These are phyloP conservation scores for Penicillium psychrosexuale DNA, from an alignment of 2,329 filamentous ascomycete species.

Conservation along the genomic window DNA sequence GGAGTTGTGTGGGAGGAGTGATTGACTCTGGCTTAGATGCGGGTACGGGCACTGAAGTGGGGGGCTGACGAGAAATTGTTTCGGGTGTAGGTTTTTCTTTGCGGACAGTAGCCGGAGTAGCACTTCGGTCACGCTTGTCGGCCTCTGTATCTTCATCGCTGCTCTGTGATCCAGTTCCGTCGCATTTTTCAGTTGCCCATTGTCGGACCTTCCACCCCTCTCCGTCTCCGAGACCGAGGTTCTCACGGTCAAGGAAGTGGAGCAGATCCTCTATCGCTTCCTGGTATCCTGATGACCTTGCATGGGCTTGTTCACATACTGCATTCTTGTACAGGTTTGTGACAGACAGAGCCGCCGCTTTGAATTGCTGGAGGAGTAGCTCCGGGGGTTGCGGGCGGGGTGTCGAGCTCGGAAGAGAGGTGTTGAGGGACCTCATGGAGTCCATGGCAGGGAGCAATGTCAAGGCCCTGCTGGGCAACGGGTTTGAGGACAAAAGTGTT, in stretches of 20 bases:
- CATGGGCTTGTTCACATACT: constrained; percentile 69
- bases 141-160: constrained; percentile 46
- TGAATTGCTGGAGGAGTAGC: constrained; percentile 80
- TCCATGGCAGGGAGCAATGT: constrained; percentile 48
- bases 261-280: constrained; percentile 89
- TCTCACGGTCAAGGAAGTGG: constrained; percentile 77
- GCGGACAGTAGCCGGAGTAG: constrained; percentile 34
- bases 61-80: constrained; percentile 23
- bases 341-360: constrained; percentile 84
- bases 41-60: constrained; percentile 31
- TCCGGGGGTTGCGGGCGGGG: constrained; percentile 49
- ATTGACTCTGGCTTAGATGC: constrained; percentile 21
- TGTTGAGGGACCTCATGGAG: constrained; percentile 62
- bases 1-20: constrained; percentile 18
- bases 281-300: constrained; percentile 81
- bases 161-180: constrained; percentile 38
- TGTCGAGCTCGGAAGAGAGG: constrained; percentile 56
- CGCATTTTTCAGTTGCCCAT: constrained; percentile 54
- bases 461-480: background rate
- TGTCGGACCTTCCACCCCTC: constrained; percentile 67
- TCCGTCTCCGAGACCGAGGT: constrained; percentile 73
- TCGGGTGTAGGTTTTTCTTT: constrained; percentile 34
- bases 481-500: background rate
- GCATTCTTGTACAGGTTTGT: constrained; percentile 96
- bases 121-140: constrained; percentile 38